Evolutionary conservation across 2,329 filamentous ascomycete species (phyloP).

Genomic region (Hypoxylon sp.): DNA sequence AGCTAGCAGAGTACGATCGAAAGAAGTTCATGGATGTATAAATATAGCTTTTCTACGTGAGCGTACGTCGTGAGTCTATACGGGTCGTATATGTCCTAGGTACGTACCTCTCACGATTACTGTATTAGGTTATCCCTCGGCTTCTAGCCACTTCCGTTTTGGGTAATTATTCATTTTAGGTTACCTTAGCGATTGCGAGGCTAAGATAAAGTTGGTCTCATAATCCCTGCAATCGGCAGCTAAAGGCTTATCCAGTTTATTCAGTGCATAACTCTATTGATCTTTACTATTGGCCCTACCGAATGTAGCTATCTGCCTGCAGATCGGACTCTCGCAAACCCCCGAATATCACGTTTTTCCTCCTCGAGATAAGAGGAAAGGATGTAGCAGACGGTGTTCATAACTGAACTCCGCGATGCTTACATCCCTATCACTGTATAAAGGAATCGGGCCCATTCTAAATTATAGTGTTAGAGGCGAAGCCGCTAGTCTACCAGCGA

Average conservation of each 20-base stretch:
- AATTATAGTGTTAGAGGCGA: slow-evolving; percentile 8
- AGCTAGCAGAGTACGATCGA: neutral
- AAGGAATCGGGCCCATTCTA: slow-evolving; percentile 21
- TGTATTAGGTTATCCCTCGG: slow-evolving; percentile 13
- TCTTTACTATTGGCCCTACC: slow-evolving; percentile 26
- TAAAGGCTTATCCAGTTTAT: neutral
- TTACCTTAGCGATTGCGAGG: slow-evolving; percentile 19
- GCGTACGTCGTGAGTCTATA: slow-evolving; percentile 13
- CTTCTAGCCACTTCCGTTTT: slow-evolving; percentile 3
- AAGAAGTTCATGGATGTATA: slow-evolving; percentile 1
- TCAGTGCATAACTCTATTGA: slow-evolving; percentile 25
- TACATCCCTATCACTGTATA: slow-evolving; percentile 14
- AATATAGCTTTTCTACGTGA: slow-evolving; percentile 20
- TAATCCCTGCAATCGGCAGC: slow-evolving; percentile 36
- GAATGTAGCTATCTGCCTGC: slow-evolving; percentile 20
- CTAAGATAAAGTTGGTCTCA: slow-evolving; percentile 31
- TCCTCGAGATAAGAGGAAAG: slow-evolving; percentile 14
- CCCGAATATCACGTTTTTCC: slow-evolving; percentile 10
- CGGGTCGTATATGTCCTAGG: slow-evolving; percentile 2
- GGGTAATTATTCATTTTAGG: slow-evolving; percentile 6
- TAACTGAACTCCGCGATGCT: slow-evolving; percentile 23
- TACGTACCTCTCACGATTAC: neutral
- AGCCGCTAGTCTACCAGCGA: slow-evolving; percentile 7
- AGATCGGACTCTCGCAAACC: slow-evolving; percentile 13
- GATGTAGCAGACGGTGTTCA: slow-evolving; percentile 21